phyloP scores from a whole-genome alignment of 345 rosid genomes.

The Salix exigua region DNA sequence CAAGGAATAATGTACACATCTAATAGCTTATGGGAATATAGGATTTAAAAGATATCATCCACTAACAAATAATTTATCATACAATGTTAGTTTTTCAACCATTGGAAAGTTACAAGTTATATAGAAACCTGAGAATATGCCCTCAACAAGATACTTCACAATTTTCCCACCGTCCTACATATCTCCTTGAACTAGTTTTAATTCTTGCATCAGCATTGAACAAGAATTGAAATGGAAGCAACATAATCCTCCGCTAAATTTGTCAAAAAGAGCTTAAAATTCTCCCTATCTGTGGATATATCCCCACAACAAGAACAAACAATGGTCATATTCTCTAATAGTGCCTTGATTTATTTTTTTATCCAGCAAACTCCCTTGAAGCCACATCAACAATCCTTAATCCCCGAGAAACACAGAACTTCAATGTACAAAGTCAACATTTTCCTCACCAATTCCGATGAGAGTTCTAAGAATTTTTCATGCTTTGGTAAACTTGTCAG shows the following conservation, averaged over 20 bases:
- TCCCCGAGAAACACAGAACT: not conserved
- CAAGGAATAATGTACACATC: not conserved
- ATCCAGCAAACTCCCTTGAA: not conserved
- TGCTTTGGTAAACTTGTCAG: too few species aligned
- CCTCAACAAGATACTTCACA: not conserved
- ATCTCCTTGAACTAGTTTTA: not conserved
- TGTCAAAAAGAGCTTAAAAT: not conserved
- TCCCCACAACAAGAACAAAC: not conserved
- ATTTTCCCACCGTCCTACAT: not conserved
- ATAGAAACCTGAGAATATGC: not conserved
- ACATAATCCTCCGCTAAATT: not conserved
- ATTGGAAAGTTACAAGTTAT: too few species aligned
- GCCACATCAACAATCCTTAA: not conserved
- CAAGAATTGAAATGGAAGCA: not conserved
- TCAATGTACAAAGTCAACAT: not conserved
- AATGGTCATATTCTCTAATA: not conserved
- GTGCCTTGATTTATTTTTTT: not conserved
- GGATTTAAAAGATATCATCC: not conserved
- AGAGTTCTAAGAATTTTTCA: not conserved
- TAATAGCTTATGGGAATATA: not conserved
- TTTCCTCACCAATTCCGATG: not conserved
- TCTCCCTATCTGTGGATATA: not conserved
- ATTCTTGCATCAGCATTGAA: not conserved
- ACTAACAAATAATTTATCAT: not conserved
- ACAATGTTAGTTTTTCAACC: not conserved